These are phyloP conservation scores for Scheffersomyces amazonensis DNA, from an alignment of 805 yeast genomes.

Conservation along the genomic window DNA sequence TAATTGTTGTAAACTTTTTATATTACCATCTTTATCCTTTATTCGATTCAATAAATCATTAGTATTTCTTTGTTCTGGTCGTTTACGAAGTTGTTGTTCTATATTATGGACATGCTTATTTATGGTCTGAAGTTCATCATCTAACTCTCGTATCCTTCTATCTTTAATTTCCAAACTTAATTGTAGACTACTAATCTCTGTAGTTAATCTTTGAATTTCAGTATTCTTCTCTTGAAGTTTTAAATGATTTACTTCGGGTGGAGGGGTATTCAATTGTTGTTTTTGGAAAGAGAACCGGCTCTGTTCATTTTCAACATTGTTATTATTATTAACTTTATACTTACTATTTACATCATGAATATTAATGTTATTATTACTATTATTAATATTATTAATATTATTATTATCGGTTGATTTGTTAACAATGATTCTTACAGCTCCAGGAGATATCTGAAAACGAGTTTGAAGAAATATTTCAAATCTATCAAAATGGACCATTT, in stretches of 20 bases:
- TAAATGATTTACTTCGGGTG: background rate
- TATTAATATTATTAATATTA: background rate
- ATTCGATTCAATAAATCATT: conserved; percentile 2
- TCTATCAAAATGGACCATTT: conserved; percentile 15
- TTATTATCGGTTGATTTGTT: background rate
- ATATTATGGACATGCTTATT: conserved; percentile 14
- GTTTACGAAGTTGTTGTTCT: conserved; percentile 6
- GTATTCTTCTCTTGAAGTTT: conserved; percentile 7
- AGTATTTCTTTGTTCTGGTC: background rate
- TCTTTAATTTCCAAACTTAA: conserved; percentile 6
- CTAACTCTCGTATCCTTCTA: conserved; percentile 8
- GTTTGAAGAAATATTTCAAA: conserved; percentile 19
- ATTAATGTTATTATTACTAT: background rate
- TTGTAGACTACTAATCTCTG: conserved; percentile 11
- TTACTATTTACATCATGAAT: conserved; percentile 1
- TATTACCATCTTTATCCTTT: conserved; percentile 4
- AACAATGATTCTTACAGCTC: conserved; percentile 4
- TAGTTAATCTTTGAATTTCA: conserved; percentile 14
- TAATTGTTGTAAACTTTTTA: conserved; percentile 9
- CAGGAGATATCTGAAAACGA: conserved; percentile 14
- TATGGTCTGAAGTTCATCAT: conserved; percentile 6
- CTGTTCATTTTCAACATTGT: conserved; percentile 6
- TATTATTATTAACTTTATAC: conserved; percentile 11
- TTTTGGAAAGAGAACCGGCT: conserved; percentile 7
- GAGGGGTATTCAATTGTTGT: conserved; percentile 2